Evolutionary conservation across 805 yeast species (phyloP), one percentile per base, ranked within the genome.

Genomic region (Priceomyces fermenticarens): DNA sequence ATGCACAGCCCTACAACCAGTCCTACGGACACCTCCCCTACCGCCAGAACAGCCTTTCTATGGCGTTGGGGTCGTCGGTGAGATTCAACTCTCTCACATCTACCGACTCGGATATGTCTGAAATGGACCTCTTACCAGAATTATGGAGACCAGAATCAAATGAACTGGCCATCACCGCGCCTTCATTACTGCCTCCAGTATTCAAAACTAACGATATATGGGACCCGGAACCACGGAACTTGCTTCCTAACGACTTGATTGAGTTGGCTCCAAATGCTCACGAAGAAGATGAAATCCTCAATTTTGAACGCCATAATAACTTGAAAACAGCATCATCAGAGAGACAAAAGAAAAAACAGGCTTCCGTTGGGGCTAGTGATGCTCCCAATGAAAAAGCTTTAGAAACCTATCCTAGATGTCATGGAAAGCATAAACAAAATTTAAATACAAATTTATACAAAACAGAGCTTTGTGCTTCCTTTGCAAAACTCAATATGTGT

Each of bases 391-490:
- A 30, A 34, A 20, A 20, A 20, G 7, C 4, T 20, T 20, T 8
- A 8, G 25, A 20, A 8, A 9, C 14, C 12, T 5, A n/a, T n/a
- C 9, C 32, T 12, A 29, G 9, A 13, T 11, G 5, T 17, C 12
- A n/a, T 13, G 11, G 10, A 3, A 35, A 35, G 25, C 48, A 36
- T 13, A 38, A 49, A 34, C 53, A 51, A 35, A 48, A 54, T 30
- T 59, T 75, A 41, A 77, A 83, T 59, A 81, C 86, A 26, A 84
- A 78, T 49, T 72, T 89, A 30, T 89, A 88, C 76, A 89, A 89
- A 66, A 90, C 97, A 0, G 97, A 89, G 62, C 72, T 90, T 41
- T 89, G 97, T 62, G 84, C 82, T 30, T 83, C 90, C 17, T 89
- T 74, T 58, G 77, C 80, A 56, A 80, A 77, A 52, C 75, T 79